A percentile compares a stretch with the other conserved stretches of the same genome.
phyloP scores from a whole-genome alignment of 805 yeast genomes.

The Pichia rugopelliculosa region DNA sequence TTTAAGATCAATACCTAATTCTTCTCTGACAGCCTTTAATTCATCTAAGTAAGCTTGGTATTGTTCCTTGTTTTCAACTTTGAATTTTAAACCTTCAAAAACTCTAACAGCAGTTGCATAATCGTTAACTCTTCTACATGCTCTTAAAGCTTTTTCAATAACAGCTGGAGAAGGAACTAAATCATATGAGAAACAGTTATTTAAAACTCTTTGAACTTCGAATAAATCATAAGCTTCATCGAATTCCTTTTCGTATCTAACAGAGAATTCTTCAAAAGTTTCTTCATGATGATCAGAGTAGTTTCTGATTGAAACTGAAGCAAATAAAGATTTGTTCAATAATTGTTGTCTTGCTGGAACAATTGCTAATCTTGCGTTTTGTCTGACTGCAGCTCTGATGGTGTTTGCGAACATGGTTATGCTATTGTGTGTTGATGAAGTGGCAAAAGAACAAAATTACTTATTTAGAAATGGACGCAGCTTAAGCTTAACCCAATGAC shows the following conservation, averaged over 20 bases:
- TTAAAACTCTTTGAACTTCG: slow-evolving; percentile 88
- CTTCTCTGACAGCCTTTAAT: slow-evolving; percentile 83
- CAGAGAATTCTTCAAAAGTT: slow-evolving; percentile 90
- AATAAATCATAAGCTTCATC: slow-evolving; percentile 86
- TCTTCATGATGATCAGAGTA: slow-evolving; percentile 86
- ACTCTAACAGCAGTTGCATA: slow-evolving; percentile 98
- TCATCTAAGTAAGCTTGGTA: slow-evolving; percentile 95
- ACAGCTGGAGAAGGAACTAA: slow-evolving; percentile 97
- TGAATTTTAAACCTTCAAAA: slow-evolving; percentile 92
- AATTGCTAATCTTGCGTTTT: slow-evolving; percentile 24
- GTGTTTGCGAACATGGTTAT: slow-evolving; percentile 27
- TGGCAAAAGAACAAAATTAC: neutral
- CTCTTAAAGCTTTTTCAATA: slow-evolving; percentile 90
- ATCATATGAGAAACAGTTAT: slow-evolving; percentile 97
- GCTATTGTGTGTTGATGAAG: neutral
- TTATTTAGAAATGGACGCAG: neutral
- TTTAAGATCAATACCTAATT: slow-evolving; percentile 87
- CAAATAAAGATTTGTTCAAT: slow-evolving; percentile 12
- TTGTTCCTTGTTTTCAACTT: slow-evolving; percentile 91
- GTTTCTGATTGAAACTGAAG: slow-evolving; percentile 36
- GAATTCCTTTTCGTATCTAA: slow-evolving; percentile 87
- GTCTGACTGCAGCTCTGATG: slow-evolving; percentile 30
- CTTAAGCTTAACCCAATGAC: neutral
- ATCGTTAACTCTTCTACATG: slow-evolving; percentile 98
- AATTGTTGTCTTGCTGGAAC: slow-evolving; percentile 15